Evolutionary conservation across 2,329 filamentous ascomycete genomes (phyloP).

Genomic region (Talaromyces atroroseus): DNA sequence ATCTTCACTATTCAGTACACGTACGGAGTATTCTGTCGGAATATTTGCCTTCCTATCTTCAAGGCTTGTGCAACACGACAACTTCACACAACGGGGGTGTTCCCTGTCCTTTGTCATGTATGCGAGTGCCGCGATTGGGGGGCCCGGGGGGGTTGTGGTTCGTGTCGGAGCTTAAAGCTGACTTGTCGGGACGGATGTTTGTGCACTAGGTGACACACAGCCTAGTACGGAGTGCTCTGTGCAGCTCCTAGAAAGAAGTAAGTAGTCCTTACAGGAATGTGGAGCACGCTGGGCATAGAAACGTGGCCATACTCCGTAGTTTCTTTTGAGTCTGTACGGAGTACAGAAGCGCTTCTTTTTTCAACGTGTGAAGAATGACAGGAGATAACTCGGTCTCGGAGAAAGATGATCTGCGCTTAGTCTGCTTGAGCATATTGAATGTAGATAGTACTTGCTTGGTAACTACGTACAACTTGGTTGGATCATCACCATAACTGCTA

Average conservation of each 20-base stretch:
- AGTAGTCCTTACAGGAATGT: not conserved
- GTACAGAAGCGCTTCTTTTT: not conserved
- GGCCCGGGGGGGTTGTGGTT: too few relatives aligned
- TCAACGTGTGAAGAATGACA: not conserved
- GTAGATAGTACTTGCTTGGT: too few relatives aligned
- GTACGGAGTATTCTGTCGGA: constrained; percentile 3
- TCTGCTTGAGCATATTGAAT: too few relatives aligned
- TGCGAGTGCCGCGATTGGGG: not conserved
- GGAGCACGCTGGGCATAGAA: too few relatives aligned
- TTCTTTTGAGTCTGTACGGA: not conserved
- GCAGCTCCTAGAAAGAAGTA: not conserved
- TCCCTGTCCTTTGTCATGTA: constrained; percentile 1
- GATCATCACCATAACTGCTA: too few relatives aligned
- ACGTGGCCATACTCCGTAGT: not conserved
- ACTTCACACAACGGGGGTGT: not conserved
- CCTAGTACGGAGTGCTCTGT: not conserved
- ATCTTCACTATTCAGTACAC: not conserved
- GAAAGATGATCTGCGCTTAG: too few relatives aligned
- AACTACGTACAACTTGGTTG: too few relatives aligned
- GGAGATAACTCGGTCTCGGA: too few relatives aligned
- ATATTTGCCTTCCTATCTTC: constrained; percentile 5
- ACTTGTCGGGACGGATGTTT: not conserved
- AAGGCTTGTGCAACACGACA: not conserved
- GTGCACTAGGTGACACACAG: not conserved
- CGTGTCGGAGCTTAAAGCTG: constrained; percentile 5